Percentiles rank a stretch among this genome's conserved stretches.
Conservation (phyloP, 805 yeast species). For the Candida ortonii region DNA sequence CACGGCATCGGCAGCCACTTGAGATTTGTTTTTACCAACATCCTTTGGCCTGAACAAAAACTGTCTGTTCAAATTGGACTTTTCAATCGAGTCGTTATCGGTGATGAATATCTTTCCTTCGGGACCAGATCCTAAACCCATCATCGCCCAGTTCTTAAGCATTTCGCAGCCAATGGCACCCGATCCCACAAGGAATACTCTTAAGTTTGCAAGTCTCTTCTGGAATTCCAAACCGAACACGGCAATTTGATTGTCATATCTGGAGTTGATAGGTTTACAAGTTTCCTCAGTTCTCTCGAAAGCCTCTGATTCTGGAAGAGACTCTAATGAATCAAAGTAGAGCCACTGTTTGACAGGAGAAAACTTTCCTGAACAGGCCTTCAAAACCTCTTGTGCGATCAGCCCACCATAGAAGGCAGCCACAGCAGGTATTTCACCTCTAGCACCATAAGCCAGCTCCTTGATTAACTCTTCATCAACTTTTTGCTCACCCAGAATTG, state of each 20-base stretch:
- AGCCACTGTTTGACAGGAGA: slow-evolving; percentile 90
- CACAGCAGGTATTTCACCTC: slow-evolving; percentile 89
- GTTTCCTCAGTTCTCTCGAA: slow-evolving; percentile 67
- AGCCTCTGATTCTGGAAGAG: slow-evolving; percentile 62
- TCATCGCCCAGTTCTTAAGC: slow-evolving; percentile 96
- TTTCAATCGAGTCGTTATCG: slow-evolving; percentile 93
- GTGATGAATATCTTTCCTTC: slow-evolving; percentile 82
- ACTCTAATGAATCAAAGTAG: slow-evolving; percentile 92
- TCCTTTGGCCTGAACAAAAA: slow-evolving; percentile 92
- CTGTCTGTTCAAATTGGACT: slow-evolving; percentile 94
- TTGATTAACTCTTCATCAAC: slow-evolving; percentile 63
- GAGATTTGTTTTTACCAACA: slow-evolving; percentile 89
- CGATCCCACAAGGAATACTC: slow-evolving; percentile 89
- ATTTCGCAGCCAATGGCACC: slow-evolving; percentile 99
- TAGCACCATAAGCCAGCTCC: slow-evolving; percentile 78
- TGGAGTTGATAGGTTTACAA: slow-evolving; percentile 70
- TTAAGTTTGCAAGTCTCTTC: slow-evolving; percentile 67
- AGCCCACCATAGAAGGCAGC: slow-evolving; percentile 91
- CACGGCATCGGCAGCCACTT: slow-evolving; percentile 85
- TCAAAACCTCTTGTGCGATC: slow-evolving; percentile 93
- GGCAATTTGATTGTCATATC: slow-evolving; percentile 95
- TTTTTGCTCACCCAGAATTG: slow-evolving; percentile 51
- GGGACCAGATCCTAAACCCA: slow-evolving; percentile 93
- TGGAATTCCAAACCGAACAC: slow-evolving; percentile 84
- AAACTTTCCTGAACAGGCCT: slow-evolving; percentile 93